A percentile compares a stretch with the other conserved stretches of the same genome.
These are phyloP conservation scores for Malbranchea zuffiana DNA, from an alignment of 2,329 filamentous ascomycete species.

Conservation along the genomic window DNA sequence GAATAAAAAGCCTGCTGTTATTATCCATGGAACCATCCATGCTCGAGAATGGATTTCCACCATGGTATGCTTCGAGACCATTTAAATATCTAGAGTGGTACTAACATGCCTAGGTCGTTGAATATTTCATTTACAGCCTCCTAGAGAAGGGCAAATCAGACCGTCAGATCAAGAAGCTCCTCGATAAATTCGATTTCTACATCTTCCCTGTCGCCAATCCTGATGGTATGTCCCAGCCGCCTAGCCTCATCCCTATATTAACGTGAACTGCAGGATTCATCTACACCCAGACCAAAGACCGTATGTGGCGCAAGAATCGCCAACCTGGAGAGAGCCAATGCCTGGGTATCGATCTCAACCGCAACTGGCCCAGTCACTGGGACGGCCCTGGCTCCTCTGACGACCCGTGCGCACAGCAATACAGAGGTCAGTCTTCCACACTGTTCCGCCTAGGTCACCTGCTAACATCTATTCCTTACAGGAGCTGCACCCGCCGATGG, in stretches of 20 bases:
- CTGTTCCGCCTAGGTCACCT: background rate
- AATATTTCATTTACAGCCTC: conserved; percentile 45
- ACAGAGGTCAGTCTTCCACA: conserved; percentile 21
- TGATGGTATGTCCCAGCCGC: conserved; percentile 37
- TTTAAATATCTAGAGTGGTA: background rate
- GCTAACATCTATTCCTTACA: conserved; percentile 1
- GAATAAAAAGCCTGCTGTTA: conserved; percentile 41
- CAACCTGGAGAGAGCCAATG: conserved; percentile 34
- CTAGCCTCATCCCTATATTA: background rate
- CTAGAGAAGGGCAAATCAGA: conserved; percentile 37
- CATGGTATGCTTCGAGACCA: conserved; percentile 30
- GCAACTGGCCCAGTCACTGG: conserved; percentile 48
- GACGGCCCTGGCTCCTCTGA: conserved; percentile 39
- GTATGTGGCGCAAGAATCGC: conserved; percentile 55
- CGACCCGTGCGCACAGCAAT: conserved; percentile 43
- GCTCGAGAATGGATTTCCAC: conserved; percentile 51
- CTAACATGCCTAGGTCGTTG: conserved; percentile 19
- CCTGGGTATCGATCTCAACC: conserved; percentile 46
- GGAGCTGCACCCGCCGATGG: conserved; percentile 37
- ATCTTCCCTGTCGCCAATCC: conserved; percentile 54
- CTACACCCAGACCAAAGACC: conserved; percentile 46
- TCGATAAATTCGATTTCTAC: conserved; percentile 57
- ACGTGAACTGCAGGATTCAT: conserved; percentile 42
- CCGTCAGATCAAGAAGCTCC: conserved; percentile 33
- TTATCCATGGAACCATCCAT: conserved; percentile 50